Base-by-base conservation (phyloP, 2,329 filamentous ascomycete genomes). In the Dactylellina haptotyla region DNA sequence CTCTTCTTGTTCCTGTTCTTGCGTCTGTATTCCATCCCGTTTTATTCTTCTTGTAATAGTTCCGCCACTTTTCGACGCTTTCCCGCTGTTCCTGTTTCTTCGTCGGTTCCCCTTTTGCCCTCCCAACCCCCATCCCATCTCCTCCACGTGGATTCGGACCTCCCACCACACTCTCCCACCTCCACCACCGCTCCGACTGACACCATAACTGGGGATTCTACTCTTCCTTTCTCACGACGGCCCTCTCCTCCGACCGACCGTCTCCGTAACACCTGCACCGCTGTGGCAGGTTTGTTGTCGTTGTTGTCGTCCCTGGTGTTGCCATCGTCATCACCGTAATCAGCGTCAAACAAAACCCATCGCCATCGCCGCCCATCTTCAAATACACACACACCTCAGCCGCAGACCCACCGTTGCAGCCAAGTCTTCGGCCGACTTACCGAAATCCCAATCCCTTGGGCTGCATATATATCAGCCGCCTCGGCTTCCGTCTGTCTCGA, bases 121-220 rank as follows among this genome's bases (percentile, higher is more conserved):
- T 48, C 20, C 26, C 48, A 43, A 9, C 48, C 58, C 10, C 37
- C 37, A 16, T 6, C 37, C n/a, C n/a, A 4, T 16, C 8, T 9
- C 23, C 12, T 26, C 54, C 39, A 46, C 64, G 48, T 48, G 51
- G 37, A 32, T 30, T 43, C 45, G 46, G 46, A 53, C 61, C 25
- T 23, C 30, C 34, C 37, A 25, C 50, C 20, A 2, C 12, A 28
- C 9, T 30, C 28, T 23, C 25, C 16, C 43, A 23, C 20, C 26
- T 14, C n/a, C 6, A 16, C 14, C 23, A 39, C 54, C 20, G 39
- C 32, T 41, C 32, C 16, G 10, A 48, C 56, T 32, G 56, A 61
- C 45, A 25, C 45, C 6, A 10, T 9, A n/a, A 16, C n/a, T n/a
- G n/a, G n/a, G n/a, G n/a, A n/a, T n/a, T n/a, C n/a, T n/a, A n/a